Conservation (phyloP, 83 land plant species). For the Thuja plicata region DNA sequence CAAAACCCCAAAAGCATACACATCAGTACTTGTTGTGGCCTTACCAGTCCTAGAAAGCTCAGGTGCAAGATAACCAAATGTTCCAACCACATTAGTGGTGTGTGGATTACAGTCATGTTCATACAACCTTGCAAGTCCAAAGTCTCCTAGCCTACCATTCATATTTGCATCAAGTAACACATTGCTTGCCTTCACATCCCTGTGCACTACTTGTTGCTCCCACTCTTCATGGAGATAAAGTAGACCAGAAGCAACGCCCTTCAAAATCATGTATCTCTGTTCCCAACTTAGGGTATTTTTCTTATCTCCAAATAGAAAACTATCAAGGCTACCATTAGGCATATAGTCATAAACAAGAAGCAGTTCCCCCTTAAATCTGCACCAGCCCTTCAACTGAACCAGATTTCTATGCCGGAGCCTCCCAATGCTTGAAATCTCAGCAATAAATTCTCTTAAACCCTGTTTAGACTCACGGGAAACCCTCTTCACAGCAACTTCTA, state of each 20-base stretch:
- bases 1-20: constrained; percentile 68
- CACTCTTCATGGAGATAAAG: constrained; percentile 69
- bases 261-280: constrained; percentile 6
- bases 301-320: constrained; percentile 6
- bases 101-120: constrained; percentile 53
- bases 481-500: constrained; percentile 47
- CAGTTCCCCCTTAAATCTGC: constrained; percentile 26
- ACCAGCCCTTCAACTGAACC: constrained; percentile 37
- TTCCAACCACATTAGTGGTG: constrained; percentile 68
- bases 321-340: constrained; percentile 37
- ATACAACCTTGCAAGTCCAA: constrained; percentile 68
- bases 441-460: constrained; percentile 43
- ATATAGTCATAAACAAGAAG: constrained; percentile 40
- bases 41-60: constrained; percentile 61
- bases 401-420: constrained; percentile 36
- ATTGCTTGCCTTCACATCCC: constrained; percentile 81
- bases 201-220: constrained; percentile 67
- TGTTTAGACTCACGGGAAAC: constrained; percentile 51
- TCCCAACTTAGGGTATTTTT: not conserved
- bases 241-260: constrained; percentile 13
- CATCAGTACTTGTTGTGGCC: constrained; percentile 63
- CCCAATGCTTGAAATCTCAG: constrained; percentile 41
- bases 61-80: constrained; percentile 80
- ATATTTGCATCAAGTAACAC: constrained; percentile 63
- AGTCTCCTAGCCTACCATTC: constrained; percentile 72